Evolutionary conservation across 75 land plant genomes (phyloP).

Genomic region (Adiantum capillusveneris): DNA sequence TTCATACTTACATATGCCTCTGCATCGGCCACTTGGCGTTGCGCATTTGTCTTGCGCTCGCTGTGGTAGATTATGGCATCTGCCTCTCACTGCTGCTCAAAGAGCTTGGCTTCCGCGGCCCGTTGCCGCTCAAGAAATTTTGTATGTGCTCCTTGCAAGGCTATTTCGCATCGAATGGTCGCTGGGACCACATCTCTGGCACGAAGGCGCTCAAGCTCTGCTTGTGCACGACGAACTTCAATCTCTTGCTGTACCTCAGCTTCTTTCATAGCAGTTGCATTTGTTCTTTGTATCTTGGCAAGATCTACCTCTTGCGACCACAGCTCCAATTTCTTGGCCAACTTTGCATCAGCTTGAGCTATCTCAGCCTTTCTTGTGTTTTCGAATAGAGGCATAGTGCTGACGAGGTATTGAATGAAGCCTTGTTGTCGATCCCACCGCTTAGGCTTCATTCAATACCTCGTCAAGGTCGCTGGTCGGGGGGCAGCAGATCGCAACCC

Average conservation of each 20-base stretch:
- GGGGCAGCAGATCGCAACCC: too few species aligned
- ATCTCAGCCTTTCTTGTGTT: conserved; percentile 9
- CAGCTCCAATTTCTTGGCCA: neutral
- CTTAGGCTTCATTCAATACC: too few species aligned
- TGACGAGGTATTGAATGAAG: too few species aligned
- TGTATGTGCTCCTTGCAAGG: neutral
- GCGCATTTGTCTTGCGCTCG: conserved; percentile 26
- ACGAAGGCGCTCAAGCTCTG: conserved; percentile 7
- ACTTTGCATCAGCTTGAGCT: conserved; percentile 9
- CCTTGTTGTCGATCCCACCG: too few species aligned
- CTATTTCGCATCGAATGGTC: conserved; percentile 1
- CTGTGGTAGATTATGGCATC: conserved; percentile 27
- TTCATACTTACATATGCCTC: conserved; percentile 19
- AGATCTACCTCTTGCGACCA: conserved; percentile 1
- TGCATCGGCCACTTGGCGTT: conserved; percentile 28
- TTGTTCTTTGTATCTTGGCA: conserved; percentile 2
- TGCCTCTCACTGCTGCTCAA: conserved; percentile 31
- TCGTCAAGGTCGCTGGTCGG: too few species aligned
- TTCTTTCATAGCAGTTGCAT: neutral
- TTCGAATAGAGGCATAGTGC: too few species aligned
- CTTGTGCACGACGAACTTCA: neutral
- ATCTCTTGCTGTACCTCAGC: conserved; percentile 1
- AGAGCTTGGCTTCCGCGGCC: conserved; percentile 42
- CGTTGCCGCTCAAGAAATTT: conserved; percentile 17
- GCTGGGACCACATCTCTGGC: conserved; percentile 1